Conservation (phyloP, 495 filamentous ascomycete species). For the Gamarada debralockiae region DNA sequence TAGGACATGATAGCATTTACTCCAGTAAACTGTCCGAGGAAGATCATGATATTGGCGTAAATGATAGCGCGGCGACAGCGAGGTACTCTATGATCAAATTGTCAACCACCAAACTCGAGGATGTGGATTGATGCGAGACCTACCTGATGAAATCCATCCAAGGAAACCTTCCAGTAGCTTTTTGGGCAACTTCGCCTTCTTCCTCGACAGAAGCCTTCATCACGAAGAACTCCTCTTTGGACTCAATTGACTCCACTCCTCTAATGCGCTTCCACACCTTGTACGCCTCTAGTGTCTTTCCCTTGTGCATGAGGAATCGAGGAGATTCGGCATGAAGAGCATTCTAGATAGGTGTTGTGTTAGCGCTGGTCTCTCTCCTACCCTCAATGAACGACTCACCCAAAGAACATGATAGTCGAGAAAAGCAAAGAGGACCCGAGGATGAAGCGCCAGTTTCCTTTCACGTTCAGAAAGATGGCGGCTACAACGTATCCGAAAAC, state of each 20-base stretch:
- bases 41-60: conserved; percentile 54
- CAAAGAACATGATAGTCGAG: conserved; percentile 54
- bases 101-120: too few species aligned
- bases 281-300: conserved; percentile 62
- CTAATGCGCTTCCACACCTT: conserved; percentile 60
- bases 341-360: too few species aligned
- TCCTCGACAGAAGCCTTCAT: conserved; percentile 51
- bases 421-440: conserved; percentile 62
- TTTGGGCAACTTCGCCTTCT: conserved; percentile 42
- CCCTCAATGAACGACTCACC: too few species aligned
- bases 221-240: conserved; percentile 56
- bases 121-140: too few species aligned
- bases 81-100: too few species aligned
- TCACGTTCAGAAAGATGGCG: conserved; percentile 55
- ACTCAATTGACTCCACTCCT: conserved; percentile 44
- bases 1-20: conserved; percentile 63
- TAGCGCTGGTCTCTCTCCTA: too few species aligned
- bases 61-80: conserved; percentile 55
- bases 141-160: conserved; percentile 64
- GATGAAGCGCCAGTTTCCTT: conserved; percentile 61
- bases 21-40: conserved; percentile 58
- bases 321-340: conserved; percentile 73
- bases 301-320: conserved; percentile 63
- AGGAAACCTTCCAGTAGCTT: conserved; percentile 36
- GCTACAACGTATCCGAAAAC: conserved; percentile 59